These are phyloP conservation scores for Mortierella claussenii DNA, from an alignment of 192 early-diverging fungal genomes.

Conservation along the genomic window DNA sequence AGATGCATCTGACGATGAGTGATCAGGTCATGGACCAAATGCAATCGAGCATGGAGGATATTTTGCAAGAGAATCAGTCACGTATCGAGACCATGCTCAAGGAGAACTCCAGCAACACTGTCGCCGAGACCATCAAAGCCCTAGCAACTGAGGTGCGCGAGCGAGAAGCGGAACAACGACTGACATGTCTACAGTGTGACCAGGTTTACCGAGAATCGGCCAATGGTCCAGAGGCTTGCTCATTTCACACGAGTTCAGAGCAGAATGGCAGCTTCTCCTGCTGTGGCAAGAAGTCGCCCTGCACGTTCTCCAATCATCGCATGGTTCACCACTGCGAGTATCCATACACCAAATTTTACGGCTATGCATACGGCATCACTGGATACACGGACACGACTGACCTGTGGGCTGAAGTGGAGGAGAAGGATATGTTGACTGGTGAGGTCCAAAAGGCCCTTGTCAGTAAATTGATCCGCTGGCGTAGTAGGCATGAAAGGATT, in stretches of 20 bases:
- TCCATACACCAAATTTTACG: slow-evolving; percentile 46
- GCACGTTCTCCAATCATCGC: slow-evolving; percentile 32
- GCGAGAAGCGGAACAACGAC: slow-evolving; percentile 41
- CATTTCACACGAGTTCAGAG: slow-evolving; percentile 41
- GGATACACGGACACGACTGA: slow-evolving; percentile 53
- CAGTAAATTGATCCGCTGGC: slow-evolving; percentile 55
- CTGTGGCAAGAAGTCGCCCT: slow-evolving; percentile 45
- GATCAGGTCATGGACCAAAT: slow-evolving; percentile 54
- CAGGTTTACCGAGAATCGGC: slow-evolving; percentile 45
- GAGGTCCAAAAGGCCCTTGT: slow-evolving; percentile 35
- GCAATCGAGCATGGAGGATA: slow-evolving; percentile 47
- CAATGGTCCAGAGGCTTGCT: slow-evolving; percentile 48
- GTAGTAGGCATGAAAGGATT: slow-evolving; percentile 17
- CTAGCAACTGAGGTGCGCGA: slow-evolving; percentile 36
- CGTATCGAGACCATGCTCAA: slow-evolving; percentile 33
- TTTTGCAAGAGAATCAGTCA: slow-evolving; percentile 46
- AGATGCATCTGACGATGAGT: slow-evolving; percentile 48
- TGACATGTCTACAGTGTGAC: slow-evolving; percentile 53
- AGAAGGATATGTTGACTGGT: slow-evolving; percentile 34
- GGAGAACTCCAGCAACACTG: slow-evolving; percentile 43
- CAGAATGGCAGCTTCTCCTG: slow-evolving; percentile 30
- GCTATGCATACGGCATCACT: slow-evolving; percentile 31
- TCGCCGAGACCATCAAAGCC: slow-evolving; percentile 51
- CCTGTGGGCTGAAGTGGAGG: slow-evolving; percentile 30
- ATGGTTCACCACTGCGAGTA: slow-evolving; percentile 52